Conservation (phyloP, 805 yeast species). For the Kodamaea restingae region DNA sequence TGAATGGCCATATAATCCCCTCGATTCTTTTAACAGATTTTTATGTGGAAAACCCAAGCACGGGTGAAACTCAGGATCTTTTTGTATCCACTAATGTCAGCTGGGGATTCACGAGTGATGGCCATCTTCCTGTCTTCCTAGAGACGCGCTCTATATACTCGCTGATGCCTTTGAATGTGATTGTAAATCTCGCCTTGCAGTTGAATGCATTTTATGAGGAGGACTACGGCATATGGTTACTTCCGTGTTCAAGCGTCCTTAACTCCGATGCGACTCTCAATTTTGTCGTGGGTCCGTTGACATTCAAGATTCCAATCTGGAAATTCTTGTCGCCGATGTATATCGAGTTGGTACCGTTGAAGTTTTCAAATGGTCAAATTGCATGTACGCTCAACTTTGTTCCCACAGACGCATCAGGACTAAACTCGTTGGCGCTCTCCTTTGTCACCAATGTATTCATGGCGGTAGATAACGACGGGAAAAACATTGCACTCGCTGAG, state of each 20-base stretch:
- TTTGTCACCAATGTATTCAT: slow-evolving; percentile 51
- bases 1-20: slow-evolving; percentile 24
- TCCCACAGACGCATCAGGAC: slow-evolving; percentile 48
- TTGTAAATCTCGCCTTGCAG: slow-evolving; percentile 65
- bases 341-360: slow-evolving; percentile 32
- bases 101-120: slow-evolving; percentile 4
- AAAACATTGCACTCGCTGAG: slow-evolving; percentile 53
- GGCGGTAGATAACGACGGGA: slow-evolving; percentile 61
- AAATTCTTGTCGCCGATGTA: slow-evolving; percentile 42
- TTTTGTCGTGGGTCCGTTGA: slow-evolving; percentile 50
- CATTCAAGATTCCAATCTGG: slow-evolving; percentile 47
- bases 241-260: slow-evolving; percentile 51
- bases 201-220: slow-evolving; percentile 59
- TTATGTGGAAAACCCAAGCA: slow-evolving; percentile 23
- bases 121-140: slow-evolving; percentile 49
- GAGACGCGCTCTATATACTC: slow-evolving; percentile 52
- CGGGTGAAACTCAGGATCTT: slow-evolving; percentile 32
- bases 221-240: slow-evolving; percentile 52
- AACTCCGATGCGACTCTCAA: slow-evolving; percentile 47
- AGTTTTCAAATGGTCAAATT: slow-evolving; percentile 47
- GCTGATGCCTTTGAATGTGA: slow-evolving; percentile 51
- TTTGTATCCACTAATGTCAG: slow-evolving; percentile 14
- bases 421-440: slow-evolving; percentile 54
- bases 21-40: slow-evolving; percentile 25
- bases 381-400: slow-evolving; percentile 56